Evolutionary conservation across 2,329 filamentous ascomycete species (phyloP).

Genomic region (Cercospora beticola): DNA sequence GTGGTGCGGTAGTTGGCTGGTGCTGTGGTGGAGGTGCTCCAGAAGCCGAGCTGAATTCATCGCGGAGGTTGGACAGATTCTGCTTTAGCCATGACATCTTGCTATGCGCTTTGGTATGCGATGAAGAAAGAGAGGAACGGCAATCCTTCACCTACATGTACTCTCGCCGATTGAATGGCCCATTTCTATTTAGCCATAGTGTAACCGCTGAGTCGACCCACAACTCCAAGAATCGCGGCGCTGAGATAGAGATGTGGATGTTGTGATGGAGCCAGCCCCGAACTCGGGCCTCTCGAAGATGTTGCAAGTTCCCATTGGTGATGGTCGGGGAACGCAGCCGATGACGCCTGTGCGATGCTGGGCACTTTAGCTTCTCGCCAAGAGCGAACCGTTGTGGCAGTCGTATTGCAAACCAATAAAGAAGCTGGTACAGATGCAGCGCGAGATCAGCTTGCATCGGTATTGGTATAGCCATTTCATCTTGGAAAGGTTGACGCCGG

Average conservation of each 20-base stretch:
- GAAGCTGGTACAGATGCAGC: neutral
- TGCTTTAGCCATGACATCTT: slow-evolving; percentile 18
- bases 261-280: neutral
- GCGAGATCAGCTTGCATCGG: neutral
- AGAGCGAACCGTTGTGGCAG: neutral
- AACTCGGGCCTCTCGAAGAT: neutral
- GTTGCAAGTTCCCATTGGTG: neutral
- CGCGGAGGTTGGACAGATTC: slow-evolving; percentile 10
- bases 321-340: neutral
- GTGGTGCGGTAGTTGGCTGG: neutral
- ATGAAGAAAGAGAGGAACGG: neutral
- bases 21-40: slow-evolving; percentile 5
- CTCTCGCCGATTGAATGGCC: neutral
- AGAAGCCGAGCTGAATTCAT: slow-evolving; percentile 1
- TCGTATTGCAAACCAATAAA: neutral
- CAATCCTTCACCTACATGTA: slow-evolving; percentile 4
- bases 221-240: neutral
- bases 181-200: slow-evolving; percentile 3
- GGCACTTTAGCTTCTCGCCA: neutral
- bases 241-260: neutral
- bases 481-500: too few relatives aligned
- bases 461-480: too few relatives aligned
- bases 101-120: neutral
- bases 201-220: slow-evolving; percentile 9
- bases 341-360: neutral